Base-by-base conservation (phyloP, 1,284 basidiomycete genomes). In the Apiotrichum mycotoxinovorans region DNA sequence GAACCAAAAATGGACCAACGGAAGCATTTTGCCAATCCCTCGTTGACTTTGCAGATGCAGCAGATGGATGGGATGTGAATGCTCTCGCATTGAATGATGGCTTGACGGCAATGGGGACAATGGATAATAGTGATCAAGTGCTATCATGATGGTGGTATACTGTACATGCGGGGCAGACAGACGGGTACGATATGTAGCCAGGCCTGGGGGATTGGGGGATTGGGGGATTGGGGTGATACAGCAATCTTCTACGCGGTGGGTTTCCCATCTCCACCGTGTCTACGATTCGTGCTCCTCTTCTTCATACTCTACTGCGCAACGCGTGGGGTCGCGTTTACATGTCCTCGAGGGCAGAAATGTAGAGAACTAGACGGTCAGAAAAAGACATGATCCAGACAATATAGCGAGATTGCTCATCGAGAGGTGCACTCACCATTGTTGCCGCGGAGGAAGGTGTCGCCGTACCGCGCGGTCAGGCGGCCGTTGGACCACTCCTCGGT, bases 401-500 rank as follows among this genome's bases (percentile, higher is more conserved):
- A n/a, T n/a, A n/a, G n/a, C n/a, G 33, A n/a, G 33, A 37, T n/a
- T 14, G 22, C 25, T 4, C 14, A 45, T 14, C 10, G 25, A 23
- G 15, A 35, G 15, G 35, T 37, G 11, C 35, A 80, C 86, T 60
- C 64, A 95, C 95, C 95, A 77, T 98, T 98, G 78, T 98, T 98
- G 34, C 95, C 95, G 54, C 95, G 82, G 65, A 97, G 89, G 78
- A 97, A 97, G 30, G 93, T 88, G 76, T 97, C 93, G 1, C 94
- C 93, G 68, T 94, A 97, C 60, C 82, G 83, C 72, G 93, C 95
- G 40, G 90, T 94, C 53, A 89, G 82, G 34, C 80, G 74, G 12
- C 93, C 94, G 66, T 89, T 88, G 15, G 96, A 90, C 75, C 91
- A 87, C 78, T 98, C 95, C 76, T 94, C 89, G 1, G 94, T 97